Base-by-base conservation (phyloP, 768 basidiomycete genomes). In the Kwoniella sp. region DNA sequence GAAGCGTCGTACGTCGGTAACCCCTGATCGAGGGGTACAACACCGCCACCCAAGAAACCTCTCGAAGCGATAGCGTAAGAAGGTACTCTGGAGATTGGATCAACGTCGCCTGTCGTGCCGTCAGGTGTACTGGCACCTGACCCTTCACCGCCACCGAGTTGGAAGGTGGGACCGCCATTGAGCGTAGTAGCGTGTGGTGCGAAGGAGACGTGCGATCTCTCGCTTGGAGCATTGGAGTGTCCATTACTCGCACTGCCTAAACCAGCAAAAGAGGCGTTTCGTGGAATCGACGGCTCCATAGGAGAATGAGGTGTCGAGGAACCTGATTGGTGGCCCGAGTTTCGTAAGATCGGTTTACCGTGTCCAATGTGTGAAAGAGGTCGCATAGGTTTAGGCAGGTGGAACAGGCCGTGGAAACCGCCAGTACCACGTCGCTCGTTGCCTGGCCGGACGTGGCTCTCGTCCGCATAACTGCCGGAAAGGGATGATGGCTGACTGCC, bases 1-100 rank as follows among this genome's bases (percentile, higher is more conserved):
- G 85, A 85, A 74, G 92, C 92, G 69, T 91, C 91, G 70, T 98
- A 98, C 40, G 87, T 90, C 51, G 94, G 94, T 69, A 95, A 75
- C 6, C 90, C 91, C 26, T 82, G 83, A 82, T 88, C 83, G 70
- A 89, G 88, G 17, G 95, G 92, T 10, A 89, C 87, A n/a, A 94
- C 88, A 5, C 93, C 92, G 3, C 85, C 86, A 7, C 93, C 93
- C 26, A 94, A 84, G 80, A 94, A 95, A 6, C 92, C 93, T 15
- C 89, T 83, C 65, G 88, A 86, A 2, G 94, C 91, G 50, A 90
- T 84, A 21, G 84, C 84, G 79, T 98, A 98, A 68, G 90, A 87
- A 1, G 95, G 95, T 19, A 96, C 83, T 58, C 90, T 82, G 84
- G 86, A 68, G 85, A 90, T 71, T 86, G 88, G 75, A 30, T 80